phyloP scores from a whole-genome alignment of 2,329 filamentous ascomycete species.

The Sporothrix curviconia region DNA sequence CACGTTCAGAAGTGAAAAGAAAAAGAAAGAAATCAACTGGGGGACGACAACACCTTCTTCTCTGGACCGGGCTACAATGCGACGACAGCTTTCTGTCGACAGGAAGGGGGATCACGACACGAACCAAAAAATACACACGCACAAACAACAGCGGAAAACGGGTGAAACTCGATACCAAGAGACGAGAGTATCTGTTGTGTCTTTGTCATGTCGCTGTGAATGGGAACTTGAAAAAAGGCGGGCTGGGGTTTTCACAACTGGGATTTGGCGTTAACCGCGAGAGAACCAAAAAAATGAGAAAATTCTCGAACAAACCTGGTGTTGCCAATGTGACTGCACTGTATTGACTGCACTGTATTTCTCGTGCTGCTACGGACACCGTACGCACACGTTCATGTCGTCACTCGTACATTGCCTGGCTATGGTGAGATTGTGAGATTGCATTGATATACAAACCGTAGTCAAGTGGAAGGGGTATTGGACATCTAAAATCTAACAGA shows the following conservation, averaged over 20 bases:
- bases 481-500: conserved; percentile 3
- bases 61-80: too few species aligned
- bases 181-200: too few species aligned
- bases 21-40: too few species aligned
- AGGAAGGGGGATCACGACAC: too few species aligned
- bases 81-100: too few species aligned
- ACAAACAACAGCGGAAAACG: too few species aligned
- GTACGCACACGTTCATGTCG: not conserved
- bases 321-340: not conserved
- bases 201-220: not conserved
- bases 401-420: not conserved
- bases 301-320: not conserved
- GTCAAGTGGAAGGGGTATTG: conserved; percentile 10
- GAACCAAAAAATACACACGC: too few species aligned
- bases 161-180: too few species aligned
- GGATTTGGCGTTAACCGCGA: conserved; percentile 9
- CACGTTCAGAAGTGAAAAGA: too few species aligned
- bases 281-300: conserved; percentile 9
- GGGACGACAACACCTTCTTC: too few species aligned
- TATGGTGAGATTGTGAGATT: not conserved
- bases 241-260: not conserved
- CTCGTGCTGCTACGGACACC: not conserved
- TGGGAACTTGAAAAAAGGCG: not conserved
- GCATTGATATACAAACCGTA: not conserved
- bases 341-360: not conserved